Conservation (phyloP, 345 rosid species). For the Syzygium aromaticum region DNA sequence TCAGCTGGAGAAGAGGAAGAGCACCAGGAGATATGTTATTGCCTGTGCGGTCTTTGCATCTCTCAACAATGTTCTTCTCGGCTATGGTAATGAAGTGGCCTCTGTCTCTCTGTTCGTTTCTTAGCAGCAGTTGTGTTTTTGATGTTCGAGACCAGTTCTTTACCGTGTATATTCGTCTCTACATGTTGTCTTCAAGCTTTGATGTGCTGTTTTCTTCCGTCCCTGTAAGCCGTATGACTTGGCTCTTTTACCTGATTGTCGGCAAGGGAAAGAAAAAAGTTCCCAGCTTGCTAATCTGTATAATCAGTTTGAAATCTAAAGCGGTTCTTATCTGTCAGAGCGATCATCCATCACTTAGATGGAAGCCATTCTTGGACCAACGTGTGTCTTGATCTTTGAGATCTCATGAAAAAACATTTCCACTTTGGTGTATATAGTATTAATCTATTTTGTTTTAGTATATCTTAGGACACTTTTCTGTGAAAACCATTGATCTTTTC, state of each 20-base stretch:
- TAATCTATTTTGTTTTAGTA: neutral
- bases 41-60: slow-evolving; percentile 87
- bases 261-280: neutral
- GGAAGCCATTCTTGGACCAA: neutral
- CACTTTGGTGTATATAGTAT: neutral
- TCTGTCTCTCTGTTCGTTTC: neutral
- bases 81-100: slow-evolving; percentile 46
- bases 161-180: neutral
- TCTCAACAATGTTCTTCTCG: slow-evolving; percentile 82
- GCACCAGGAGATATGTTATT: slow-evolving; percentile 45
- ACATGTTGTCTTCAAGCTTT: neutral
- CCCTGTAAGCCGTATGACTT: neutral
- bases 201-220: neutral
- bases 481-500: neutral
- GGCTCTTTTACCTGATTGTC: neutral
- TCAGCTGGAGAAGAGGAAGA: slow-evolving; percentile 22
- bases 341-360: neutral
- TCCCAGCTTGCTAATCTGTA: neutral
- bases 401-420: neutral
- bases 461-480: neutral
- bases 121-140: neutral
- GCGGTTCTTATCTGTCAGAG: neutral
- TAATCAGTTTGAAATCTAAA: neutral
- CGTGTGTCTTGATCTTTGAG: neutral
- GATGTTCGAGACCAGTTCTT: neutral